These are phyloP conservation scores for Cucurbita pepo DNA, from an alignment of 306 rosid genomes.

Conservation along the genomic window DNA sequence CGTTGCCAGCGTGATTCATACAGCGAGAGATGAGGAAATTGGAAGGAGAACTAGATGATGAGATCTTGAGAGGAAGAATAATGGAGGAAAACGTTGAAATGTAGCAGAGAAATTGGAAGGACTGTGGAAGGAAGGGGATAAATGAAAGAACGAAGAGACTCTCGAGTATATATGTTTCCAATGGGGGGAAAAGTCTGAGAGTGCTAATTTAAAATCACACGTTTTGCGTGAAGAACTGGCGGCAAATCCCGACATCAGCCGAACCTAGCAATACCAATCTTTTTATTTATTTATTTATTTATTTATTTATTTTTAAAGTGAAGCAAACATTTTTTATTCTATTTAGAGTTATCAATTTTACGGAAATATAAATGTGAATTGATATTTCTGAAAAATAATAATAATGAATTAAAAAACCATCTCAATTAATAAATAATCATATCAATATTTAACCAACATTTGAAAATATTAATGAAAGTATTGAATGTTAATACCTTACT, in stretches of 20 bases:
- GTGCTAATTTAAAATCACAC: neutral
- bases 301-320: too few species aligned
- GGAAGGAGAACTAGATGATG: slow-evolving; percentile 11
- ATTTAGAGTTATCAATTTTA: too few species aligned
- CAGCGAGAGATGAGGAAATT: slow-evolving; percentile 18
- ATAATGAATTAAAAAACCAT: too few species aligned
- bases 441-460: too few species aligned
- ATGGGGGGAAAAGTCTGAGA: neutral
- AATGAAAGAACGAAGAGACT: neutral
- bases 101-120: neutral
- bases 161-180: neutral
- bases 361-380: too few species aligned
- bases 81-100: slow-evolving; percentile 15
- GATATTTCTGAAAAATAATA: too few species aligned
- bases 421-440: too few species aligned
- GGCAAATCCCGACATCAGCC: neutral
- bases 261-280: neutral
- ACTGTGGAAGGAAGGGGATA: neutral
- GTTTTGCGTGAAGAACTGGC: neutral
- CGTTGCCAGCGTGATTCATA: slow-evolving; percentile 13
- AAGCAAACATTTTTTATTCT: too few species aligned
- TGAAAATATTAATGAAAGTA: too few species aligned
- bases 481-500: too few species aligned
- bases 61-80: slow-evolving; percentile 12
- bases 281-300: neutral